A percentile compares a stretch with the other conserved stretches of the same genome.
Conservation (phyloP, 2,329 filamentous ascomycete species). For the Zalaria obscura region DNA sequence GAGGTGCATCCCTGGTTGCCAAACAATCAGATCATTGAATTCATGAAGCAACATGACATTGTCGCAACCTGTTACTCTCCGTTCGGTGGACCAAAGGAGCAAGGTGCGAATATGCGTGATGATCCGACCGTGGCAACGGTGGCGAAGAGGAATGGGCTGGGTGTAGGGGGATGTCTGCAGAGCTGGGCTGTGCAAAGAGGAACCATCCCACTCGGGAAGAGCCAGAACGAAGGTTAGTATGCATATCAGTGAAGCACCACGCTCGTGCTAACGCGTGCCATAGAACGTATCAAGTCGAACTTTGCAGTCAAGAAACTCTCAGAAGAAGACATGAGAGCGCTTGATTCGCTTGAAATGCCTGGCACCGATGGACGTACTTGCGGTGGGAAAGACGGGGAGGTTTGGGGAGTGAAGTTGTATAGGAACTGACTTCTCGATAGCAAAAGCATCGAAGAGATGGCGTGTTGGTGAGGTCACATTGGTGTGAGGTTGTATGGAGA, state of each 20-base stretch:
- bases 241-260: slow-evolving; percentile 22
- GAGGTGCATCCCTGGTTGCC: slow-evolving; percentile 14
- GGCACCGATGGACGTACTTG: slow-evolving; percentile 12
- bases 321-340: slow-evolving; percentile 20
- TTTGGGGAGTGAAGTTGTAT: slow-evolving; percentile 11
- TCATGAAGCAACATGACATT: slow-evolving; percentile 11
- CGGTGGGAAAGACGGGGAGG: slow-evolving; percentile 6
- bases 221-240: slow-evolving; percentile 7
- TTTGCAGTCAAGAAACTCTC: slow-evolving; percentile 18
- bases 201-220: slow-evolving; percentile 40
- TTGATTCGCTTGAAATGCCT: slow-evolving; percentile 24
- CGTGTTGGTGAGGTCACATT: too few relatives aligned
- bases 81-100: slow-evolving; percentile 14
- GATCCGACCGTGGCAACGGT: slow-evolving; percentile 50
- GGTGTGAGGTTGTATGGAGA: too few relatives aligned
- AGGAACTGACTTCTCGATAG: slow-evolving; percentile 3
- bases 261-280: slow-evolving; percentile 3
- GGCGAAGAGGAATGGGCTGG: slow-evolving; percentile 45
- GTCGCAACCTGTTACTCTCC: slow-evolving; percentile 16
- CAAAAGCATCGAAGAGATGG: background rate
- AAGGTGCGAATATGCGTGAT: slow-evolving; percentile 25
- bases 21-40: slow-evolving; percentile 6
- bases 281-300: slow-evolving; percentile 28
- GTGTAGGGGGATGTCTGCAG: slow-evolving; percentile 41
- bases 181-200: slow-evolving; percentile 41